phyloP scores from a whole-genome alignment of 208 protist species.

The Leishmania lainsoni region DNA sequence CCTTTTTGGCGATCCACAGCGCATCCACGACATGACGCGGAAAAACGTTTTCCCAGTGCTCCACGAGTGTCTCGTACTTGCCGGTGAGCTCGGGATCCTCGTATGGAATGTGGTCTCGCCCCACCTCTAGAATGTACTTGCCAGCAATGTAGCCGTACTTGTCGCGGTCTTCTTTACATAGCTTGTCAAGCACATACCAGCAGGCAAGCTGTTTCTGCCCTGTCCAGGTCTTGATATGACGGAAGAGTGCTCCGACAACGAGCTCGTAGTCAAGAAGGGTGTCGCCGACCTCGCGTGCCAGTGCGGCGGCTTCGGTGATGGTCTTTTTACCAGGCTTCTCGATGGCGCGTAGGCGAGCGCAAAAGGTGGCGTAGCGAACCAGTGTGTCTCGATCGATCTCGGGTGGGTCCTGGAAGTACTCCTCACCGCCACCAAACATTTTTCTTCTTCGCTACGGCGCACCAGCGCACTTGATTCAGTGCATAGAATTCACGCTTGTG shows the following conservation, averaged over 20 bases:
- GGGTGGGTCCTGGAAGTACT: constrained; percentile 88
- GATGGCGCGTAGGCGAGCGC: constrained; percentile 60
- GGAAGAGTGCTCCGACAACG: constrained; percentile 84
- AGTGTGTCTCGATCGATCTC: constrained; percentile 85
- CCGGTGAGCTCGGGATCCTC: constrained; percentile 74
- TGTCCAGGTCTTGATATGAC: constrained; percentile 90
- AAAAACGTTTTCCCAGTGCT: constrained; percentile 92
- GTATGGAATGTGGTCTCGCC: constrained; percentile 89
- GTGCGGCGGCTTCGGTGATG: constrained; percentile 47
- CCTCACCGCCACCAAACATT: constrained; percentile 92
- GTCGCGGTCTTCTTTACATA: constrained; percentile 87
- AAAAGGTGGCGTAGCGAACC: constrained; percentile 72
- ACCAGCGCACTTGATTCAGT: not conserved
- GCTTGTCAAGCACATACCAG: constrained; percentile 92
- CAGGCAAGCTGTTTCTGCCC: constrained; percentile 84
- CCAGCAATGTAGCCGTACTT: constrained; percentile 85
- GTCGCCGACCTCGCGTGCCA: constrained; percentile 79
- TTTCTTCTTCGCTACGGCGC: not conserved
- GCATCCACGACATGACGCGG: constrained; percentile 84
- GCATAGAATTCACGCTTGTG: not conserved
- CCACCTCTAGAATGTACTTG: constrained; percentile 90
- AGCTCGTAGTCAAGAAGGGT: constrained; percentile 75
- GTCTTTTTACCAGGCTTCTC: constrained; percentile 83
- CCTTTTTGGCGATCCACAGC: constrained; percentile 86
- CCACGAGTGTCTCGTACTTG: constrained; percentile 90